Base-by-base conservation (phyloP, 441 rosid species). In the Populus hybrid region DNA sequence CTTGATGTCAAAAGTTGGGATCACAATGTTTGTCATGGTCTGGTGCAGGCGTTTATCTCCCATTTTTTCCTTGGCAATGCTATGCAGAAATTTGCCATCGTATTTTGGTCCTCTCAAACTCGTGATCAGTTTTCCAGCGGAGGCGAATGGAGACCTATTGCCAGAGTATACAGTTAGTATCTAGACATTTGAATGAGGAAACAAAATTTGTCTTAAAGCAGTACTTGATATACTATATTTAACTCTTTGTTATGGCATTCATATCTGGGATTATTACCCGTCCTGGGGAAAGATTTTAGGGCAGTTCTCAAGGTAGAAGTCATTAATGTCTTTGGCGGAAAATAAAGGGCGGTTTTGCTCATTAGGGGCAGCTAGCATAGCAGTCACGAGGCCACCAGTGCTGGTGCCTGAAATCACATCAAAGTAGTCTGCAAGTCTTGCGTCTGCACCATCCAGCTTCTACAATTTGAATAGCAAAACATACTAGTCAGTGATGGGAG, bases 281-380 rank as follows among this genome's bases (percentile, higher is more conserved):
- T 74, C 71, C 21, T 90, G 94, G 9, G 82, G 92, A 72, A 90
- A 90, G 76, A 90, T 89, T 67, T 83, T 84, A 18, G 91, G 91
- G 70, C 87, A 63, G 42, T 90, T 63, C 21, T 74, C 24, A 0
- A 84, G 81, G 68, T 90, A 90, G 71, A 88, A 90, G 8, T 68
- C 80, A 4, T 82, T 88, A 59, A 90, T 86, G 21, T 90, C 94
- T 23, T 79, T 82, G 20, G 94, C 92, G 2, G 90, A 86, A 65
- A 83, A 90, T 2, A 86, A 20, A 31, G 94, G 92, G 14, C 92
- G 82, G 9, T 85, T 87, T 1, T 79, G 72, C 20, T 85, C 84
- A 33, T 23, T 23, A 23, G 24, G 24, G 24, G 24, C 24, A 23
- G 24, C 24, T 23, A 23, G 24, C 24, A 23, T 23, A 23, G 24